Conservation (phyloP, 306 rosid species). For the Dalbergia oliveri region DNA sequence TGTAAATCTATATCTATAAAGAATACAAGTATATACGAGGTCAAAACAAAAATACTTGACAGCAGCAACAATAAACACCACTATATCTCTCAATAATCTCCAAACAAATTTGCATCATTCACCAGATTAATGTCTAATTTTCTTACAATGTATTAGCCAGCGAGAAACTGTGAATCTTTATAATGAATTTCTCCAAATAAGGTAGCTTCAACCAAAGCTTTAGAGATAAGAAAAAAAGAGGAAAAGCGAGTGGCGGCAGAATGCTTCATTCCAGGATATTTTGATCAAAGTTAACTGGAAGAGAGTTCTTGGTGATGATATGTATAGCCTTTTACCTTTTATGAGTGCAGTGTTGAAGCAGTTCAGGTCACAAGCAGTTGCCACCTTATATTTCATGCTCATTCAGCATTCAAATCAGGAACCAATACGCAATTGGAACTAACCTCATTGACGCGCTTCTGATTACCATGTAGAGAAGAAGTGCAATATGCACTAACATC, state of each 20-base stretch:
- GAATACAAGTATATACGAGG: conserved; percentile 3
- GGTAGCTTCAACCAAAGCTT: conserved; percentile 24
- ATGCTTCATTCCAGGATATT: conserved; percentile 26
- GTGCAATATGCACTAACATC: conserved; percentile 28
- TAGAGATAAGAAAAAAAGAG: neutral
- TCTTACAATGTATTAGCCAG: conserved; percentile 25
- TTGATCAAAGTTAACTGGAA: conserved; percentile 9
- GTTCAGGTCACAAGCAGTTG: conserved; percentile 13
- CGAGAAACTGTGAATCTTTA: conserved; percentile 8
- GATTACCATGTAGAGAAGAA: neutral
- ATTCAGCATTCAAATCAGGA: conserved; percentile 41
- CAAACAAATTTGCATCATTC: conserved; percentile 40
- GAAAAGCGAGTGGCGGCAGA: neutral
- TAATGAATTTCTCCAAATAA: conserved; percentile 43
- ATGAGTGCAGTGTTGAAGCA: conserved; percentile 35
- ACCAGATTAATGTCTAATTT: neutral
- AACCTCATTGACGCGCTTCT: conserved; percentile 33
- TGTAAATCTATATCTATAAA: conserved; percentile 14
- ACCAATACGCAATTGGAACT: conserved; percentile 31
- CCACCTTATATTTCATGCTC: conserved; percentile 22
- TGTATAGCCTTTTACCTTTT: conserved; percentile 22
- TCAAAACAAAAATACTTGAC: conserved; percentile 23
- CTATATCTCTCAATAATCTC: conserved; percentile 18
- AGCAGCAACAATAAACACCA: conserved; percentile 29
- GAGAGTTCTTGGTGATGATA: conserved; percentile 25